Conservation (phyloP, 2,329 filamentous ascomycete genomes). For the Didymella pomorum region DNA sequence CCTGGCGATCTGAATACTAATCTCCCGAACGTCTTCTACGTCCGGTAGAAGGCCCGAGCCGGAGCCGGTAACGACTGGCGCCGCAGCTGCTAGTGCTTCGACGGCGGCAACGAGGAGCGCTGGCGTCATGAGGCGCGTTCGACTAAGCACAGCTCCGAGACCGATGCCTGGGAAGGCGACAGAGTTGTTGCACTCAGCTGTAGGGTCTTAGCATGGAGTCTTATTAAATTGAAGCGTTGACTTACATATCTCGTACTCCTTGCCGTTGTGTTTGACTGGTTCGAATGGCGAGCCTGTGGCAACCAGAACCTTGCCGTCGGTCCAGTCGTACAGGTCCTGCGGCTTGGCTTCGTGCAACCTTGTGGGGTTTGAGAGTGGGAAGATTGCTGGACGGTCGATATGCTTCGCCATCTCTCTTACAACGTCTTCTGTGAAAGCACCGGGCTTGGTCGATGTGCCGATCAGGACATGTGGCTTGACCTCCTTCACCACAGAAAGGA, state of each 20-base stretch:
- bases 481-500: constrained; percentile 72
- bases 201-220: constrained; percentile 11
- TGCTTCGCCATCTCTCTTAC: constrained; percentile 78
- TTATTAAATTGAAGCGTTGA: constrained; percentile 35
- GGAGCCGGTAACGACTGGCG: constrained; percentile 72
- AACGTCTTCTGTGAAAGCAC: constrained; percentile 77
- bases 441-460: constrained; percentile 81
- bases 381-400: constrained; percentile 80
- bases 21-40: constrained; percentile 74
- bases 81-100: constrained; percentile 73
- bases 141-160: constrained; percentile 76
- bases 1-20: constrained; percentile 79
- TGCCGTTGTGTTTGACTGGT: constrained; percentile 69
- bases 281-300: constrained; percentile 86
- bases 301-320: constrained; percentile 76
- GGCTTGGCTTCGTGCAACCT: constrained; percentile 83
- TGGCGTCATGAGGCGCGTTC: constrained; percentile 72
- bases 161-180: constrained; percentile 88
- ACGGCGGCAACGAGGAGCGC: constrained; percentile 84
- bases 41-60: constrained; percentile 75
- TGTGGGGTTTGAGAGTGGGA: constrained; percentile 87
- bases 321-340: constrained; percentile 79
- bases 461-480: constrained; percentile 83
- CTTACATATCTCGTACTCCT: constrained; percentile 63
- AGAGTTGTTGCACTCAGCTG: constrained; percentile 88